These are phyloP conservation scores for Mollisiaceae sp. DNA, from an alignment of 2,329 filamentous ascomycete species.

Conservation along the genomic window DNA sequence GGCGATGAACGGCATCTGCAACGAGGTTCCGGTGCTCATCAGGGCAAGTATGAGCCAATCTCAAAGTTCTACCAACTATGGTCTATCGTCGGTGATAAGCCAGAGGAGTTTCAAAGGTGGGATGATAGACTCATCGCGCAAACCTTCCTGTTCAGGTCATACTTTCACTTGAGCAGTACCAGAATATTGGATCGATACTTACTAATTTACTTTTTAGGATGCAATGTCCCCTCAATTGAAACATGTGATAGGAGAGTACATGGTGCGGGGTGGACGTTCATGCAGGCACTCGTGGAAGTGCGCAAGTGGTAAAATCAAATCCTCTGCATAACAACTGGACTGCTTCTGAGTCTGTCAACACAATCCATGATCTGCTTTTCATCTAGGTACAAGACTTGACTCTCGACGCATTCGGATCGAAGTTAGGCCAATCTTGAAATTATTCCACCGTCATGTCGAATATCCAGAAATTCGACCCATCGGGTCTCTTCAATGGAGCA, in stretches of 20 bases:
- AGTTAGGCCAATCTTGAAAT: background rate
- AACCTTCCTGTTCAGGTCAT: conserved; percentile 3
- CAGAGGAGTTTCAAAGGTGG: background rate
- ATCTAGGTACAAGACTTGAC: background rate
- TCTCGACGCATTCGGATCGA: background rate
- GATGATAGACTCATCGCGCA: background rate
- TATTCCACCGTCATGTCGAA: background rate
- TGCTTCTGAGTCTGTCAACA: background rate
- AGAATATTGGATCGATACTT: background rate
- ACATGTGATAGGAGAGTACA: background rate
- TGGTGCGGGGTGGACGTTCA: conserved; percentile 1
- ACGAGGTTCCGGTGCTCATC: too few species aligned
- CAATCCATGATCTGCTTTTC: background rate
- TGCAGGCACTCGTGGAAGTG: conserved; percentile 5
- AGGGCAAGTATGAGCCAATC: background rate
- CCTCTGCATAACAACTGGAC: background rate
- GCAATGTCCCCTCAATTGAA: background rate
- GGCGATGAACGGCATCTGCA: background rate
- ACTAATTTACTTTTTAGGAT: background rate
- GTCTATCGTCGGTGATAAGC: conserved; percentile 6
- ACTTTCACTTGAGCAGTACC: background rate
- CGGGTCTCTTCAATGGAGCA: conserved; percentile 3
- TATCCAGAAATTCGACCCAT: conserved; percentile 8
- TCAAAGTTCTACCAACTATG: background rate
- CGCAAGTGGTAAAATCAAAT: background rate